These are phyloP conservation scores for Russula sp. DNA, from an alignment of 768 basidiomycete species.

Conservation along the genomic window DNA sequence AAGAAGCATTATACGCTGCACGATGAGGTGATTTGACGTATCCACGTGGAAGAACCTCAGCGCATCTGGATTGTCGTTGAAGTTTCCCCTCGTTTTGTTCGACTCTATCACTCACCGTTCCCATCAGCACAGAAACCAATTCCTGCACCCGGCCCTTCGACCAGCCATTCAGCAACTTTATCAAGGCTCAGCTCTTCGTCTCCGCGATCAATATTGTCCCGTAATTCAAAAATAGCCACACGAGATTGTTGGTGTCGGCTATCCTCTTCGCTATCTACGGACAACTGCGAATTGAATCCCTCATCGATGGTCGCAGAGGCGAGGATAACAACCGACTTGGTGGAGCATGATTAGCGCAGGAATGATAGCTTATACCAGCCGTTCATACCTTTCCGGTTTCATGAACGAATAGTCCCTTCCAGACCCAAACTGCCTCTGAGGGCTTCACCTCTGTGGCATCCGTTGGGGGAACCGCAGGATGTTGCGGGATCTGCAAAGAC, in stretches of 20 bases:
- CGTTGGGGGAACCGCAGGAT: slow-evolving; percentile 27
- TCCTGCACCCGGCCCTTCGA: slow-evolving; percentile 17
- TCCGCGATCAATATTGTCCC: slow-evolving; percentile 7
- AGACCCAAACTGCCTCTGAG: slow-evolving; percentile 29
- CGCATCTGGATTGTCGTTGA: slow-evolving; percentile 29
- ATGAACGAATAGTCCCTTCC: slow-evolving; percentile 31
- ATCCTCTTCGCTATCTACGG: not conserved
- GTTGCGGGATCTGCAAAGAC: slow-evolving; percentile 31
- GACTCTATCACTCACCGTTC: slow-evolving; percentile 7
- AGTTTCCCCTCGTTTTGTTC: not conserved
- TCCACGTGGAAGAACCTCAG: slow-evolving; percentile 40
- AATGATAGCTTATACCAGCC: not conserved
- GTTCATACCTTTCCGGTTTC: slow-evolving; percentile 29
- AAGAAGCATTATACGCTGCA: slow-evolving; percentile 27
- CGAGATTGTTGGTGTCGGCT: slow-evolving; percentile 3
- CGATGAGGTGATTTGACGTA: slow-evolving; percentile 40
- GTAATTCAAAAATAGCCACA: slow-evolving; percentile 12
- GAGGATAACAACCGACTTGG: slow-evolving; percentile 18
- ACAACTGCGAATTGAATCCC: not conserved
- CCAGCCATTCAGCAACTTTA: slow-evolving; percentile 19
- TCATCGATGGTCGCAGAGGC: slow-evolving; percentile 14
- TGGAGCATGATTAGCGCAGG: not conserved
- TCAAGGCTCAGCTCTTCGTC: slow-evolving; percentile 7
- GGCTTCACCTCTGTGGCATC: slow-evolving; percentile 33
- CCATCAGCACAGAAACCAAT: slow-evolving; percentile 9